These are phyloP conservation scores for Skeletonema costatum DNA, from an alignment of 108 stramenopile genomes.

Conservation along the genomic window DNA sequence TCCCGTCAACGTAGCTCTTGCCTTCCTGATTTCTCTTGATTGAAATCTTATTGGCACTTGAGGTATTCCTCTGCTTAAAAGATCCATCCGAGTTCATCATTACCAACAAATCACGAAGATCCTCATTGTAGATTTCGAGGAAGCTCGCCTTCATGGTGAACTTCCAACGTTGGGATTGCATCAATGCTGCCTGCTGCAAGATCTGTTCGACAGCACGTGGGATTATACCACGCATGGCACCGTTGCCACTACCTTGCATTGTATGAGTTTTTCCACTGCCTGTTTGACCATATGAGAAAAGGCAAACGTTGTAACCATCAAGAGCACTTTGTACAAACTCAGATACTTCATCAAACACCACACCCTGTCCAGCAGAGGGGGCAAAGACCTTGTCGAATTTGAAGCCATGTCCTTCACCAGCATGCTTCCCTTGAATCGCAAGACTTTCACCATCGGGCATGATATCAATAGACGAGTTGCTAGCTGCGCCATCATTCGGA, in stretches of 20 bases:
- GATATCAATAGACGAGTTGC: constrained; percentile 36
- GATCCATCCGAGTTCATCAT: constrained; percentile 58
- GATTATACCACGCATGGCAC: constrained; percentile 87
- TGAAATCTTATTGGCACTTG: constrained; percentile 58
- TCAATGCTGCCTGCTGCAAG: constrained; percentile 69
- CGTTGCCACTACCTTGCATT: constrained; percentile 85
- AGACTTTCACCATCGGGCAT: constrained; percentile 52
- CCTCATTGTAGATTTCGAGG: constrained; percentile 99
- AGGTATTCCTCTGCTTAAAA: constrained; percentile 21
- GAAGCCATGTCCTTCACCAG: constrained; percentile 53
- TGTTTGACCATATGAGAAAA: constrained; percentile 85
- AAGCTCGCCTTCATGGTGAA: constrained; percentile 94
- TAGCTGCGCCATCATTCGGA: constrained; percentile 55
- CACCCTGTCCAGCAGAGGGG: constrained; percentile 75
- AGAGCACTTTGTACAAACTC: constrained; percentile 92
- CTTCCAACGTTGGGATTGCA: constrained; percentile 93
- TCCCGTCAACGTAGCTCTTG: constrained; percentile 89
- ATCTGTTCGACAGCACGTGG: constrained; percentile 94
- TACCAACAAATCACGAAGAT: constrained; percentile 91
- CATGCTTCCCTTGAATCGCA: constrained; percentile 36
- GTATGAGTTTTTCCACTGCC: constrained; percentile 89
- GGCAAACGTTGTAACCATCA: constrained; percentile 91
- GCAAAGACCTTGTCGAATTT: constrained; percentile 88
- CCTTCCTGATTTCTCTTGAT: constrained; percentile 81
- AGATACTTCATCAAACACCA: constrained; percentile 88